Conservation (phyloP, 805 yeast genomes). For the Hanseniaspora thailandica region DNA sequence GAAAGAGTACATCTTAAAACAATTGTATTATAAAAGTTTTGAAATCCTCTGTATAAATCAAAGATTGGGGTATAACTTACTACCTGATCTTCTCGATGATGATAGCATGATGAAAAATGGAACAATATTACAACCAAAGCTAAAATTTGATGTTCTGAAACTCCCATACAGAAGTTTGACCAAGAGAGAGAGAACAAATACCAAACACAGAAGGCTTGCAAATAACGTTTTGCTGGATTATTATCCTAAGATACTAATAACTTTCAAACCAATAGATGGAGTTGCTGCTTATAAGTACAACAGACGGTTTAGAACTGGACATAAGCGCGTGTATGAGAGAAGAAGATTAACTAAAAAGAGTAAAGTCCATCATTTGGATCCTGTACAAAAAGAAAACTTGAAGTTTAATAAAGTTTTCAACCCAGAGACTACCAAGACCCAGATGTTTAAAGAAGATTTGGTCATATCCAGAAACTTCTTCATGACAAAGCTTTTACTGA, state of each 20-base stretch:
- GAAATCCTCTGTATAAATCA: too few relatives aligned
- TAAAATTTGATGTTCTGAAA: not conserved
- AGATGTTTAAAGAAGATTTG: not conserved
- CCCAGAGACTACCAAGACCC: not conserved
- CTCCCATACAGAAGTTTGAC: not conserved
- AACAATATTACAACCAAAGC: not conserved
- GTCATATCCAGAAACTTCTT: conserved; percentile 3
- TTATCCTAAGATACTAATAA: not conserved
- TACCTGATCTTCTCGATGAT: not conserved
- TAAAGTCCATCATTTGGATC: not conserved
- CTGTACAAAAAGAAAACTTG: not conserved
- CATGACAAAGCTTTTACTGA: not conserved
- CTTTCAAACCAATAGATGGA: not conserved
- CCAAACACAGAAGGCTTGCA: not conserved
- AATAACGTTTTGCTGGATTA: not conserved
- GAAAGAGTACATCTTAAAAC: not conserved
- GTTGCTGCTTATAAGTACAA: not conserved
- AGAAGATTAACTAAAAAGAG: not conserved
- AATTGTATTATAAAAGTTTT: conserved; percentile 6
- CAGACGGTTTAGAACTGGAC: not conserved
- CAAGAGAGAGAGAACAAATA: not conserved
- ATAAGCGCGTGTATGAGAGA: not conserved
- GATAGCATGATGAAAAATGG: too few relatives aligned
- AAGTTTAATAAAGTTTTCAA: not conserved
- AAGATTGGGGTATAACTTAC: too few relatives aligned